These are phyloP conservation scores for Exophiala sp. DNA, from an alignment of 2,329 filamentous ascomycete species.

Conservation along the genomic window DNA sequence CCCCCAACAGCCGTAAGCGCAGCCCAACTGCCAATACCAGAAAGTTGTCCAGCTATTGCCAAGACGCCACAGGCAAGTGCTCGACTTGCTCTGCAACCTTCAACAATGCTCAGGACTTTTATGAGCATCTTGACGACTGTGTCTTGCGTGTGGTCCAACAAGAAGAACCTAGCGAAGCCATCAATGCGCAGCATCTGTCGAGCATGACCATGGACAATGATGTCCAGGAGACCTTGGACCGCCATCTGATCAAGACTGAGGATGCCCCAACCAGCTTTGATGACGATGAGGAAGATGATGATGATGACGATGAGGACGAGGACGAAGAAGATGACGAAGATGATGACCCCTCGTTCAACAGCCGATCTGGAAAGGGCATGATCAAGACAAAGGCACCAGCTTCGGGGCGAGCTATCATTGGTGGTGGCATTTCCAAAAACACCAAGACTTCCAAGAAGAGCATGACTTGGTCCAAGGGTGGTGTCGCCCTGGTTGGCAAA, in stretches of 20 bases:
- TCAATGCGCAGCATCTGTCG: conserved; percentile 53
- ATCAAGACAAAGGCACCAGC: conserved; percentile 50
- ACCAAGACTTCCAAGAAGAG: conserved; percentile 54
- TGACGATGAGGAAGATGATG: conserved; percentile 50
- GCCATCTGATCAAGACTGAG: conserved; percentile 52
- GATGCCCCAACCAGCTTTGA: conserved; percentile 44
- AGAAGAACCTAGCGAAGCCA: conserved; percentile 55
- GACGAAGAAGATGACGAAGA: conserved; percentile 57
- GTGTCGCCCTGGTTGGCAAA: conserved; percentile 57
- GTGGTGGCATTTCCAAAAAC: conserved; percentile 46
- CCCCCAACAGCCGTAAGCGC: conserved; percentile 85
- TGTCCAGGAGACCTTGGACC: conserved; percentile 57
- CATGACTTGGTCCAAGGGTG: conserved; percentile 74
- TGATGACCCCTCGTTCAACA: conserved; percentile 33
- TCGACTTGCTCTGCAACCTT: conserved; percentile 87
- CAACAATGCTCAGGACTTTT: conserved; percentile 87
- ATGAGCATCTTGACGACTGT: conserved; percentile 83
- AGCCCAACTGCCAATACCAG: conserved; percentile 52
- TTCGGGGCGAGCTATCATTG: conserved; percentile 50
- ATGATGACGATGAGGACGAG: conserved; percentile 55
- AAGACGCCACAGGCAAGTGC: conserved; percentile 80
- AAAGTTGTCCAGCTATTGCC: conserved; percentile 67
- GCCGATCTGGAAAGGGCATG: conserved; percentile 47
- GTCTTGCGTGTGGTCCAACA: conserved; percentile 62
- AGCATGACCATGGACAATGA: conserved; percentile 60